A percentile compares a stretch with the other conserved stretches of the same genome.
These are phyloP conservation scores for Ceratocystis eucalypticola DNA, from an alignment of 2,329 filamentous ascomycete genomes.

Conservation along the genomic window DNA sequence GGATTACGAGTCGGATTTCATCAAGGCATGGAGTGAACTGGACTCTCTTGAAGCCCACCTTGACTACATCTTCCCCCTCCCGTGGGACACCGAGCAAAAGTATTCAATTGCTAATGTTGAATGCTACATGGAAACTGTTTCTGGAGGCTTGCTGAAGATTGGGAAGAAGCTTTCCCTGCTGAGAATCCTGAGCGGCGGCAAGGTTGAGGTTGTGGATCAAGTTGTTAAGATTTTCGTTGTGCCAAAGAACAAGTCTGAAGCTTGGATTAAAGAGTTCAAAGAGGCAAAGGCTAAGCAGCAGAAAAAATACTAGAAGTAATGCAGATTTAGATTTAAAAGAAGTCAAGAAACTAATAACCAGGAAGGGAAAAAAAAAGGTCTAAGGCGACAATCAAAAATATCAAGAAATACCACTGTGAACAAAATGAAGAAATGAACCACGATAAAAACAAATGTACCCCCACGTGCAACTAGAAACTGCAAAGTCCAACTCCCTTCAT, in stretches of 20 bases:
- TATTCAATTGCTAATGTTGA: slow-evolving; percentile 59
- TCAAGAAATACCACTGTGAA: slow-evolving; percentile 6
- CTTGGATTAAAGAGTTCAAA: slow-evolving; percentile 82
- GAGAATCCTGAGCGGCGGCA: slow-evolving; percentile 60
- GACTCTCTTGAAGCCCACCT: slow-evolving; percentile 66
- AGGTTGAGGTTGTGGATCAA: slow-evolving; percentile 77
- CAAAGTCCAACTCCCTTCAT: not conserved
- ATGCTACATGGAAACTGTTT: slow-evolving; percentile 74
- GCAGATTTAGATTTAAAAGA: slow-evolving; percentile 3
- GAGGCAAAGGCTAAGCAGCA: slow-evolving; percentile 45
- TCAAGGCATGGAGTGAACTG: slow-evolving; percentile 73
- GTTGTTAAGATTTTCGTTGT: slow-evolving; percentile 72
- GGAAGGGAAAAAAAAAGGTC: not conserved
- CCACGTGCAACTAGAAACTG: not conserved
- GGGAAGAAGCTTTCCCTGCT: slow-evolving; percentile 71
- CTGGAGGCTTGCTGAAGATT: slow-evolving; percentile 73
- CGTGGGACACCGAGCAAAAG: slow-evolving; percentile 62
- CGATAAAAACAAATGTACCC: not conserved
- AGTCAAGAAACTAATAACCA: slow-evolving; percentile 7
- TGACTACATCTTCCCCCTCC: slow-evolving; percentile 70
- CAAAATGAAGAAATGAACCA: not conserved
- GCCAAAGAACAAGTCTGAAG: slow-evolving; percentile 52
- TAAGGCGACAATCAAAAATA: not conserved
- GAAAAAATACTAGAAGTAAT: slow-evolving; percentile 16
- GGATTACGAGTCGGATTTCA: slow-evolving; percentile 71